phyloP scores from a whole-genome alignment of 257 asterid species.

The Craterostigma plantagineum region DNA sequence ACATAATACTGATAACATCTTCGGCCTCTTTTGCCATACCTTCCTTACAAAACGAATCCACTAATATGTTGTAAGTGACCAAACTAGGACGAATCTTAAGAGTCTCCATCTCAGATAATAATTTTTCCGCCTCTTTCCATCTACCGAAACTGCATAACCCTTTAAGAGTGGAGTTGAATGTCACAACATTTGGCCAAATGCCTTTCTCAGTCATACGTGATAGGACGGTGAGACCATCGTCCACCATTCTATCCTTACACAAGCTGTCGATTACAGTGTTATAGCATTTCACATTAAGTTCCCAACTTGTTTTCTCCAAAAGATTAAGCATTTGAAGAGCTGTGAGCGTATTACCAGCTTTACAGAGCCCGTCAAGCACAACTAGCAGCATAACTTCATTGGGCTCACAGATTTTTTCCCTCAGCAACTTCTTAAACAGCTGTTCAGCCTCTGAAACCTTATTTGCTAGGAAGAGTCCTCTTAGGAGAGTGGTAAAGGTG shows the following conservation, averaged over 20 bases:
- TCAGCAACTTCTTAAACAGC: conserved; percentile 11
- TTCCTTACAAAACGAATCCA: conserved; percentile 1
- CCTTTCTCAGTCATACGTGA: too few relatives aligned
- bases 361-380: conserved; percentile 14
- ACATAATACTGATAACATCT: neutral
- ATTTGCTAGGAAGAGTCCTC: conserved; percentile 6
- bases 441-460: conserved; percentile 10
- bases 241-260: too few relatives aligned
- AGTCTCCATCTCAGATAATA: neutral
- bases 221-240: too few relatives aligned
- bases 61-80: too few relatives aligned
- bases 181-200: too few relatives aligned
- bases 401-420: conserved; percentile 8
- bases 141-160: conserved; percentile 2
- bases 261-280: too few relatives aligned
- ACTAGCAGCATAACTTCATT: conserved; percentile 2
- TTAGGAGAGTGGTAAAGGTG: conserved; percentile 1
- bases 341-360: conserved; percentile 11
- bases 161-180: neutral
- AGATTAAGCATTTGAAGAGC: conserved; percentile 12
- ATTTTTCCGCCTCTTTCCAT: neutral
- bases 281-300: too few relatives aligned
- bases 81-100: too few relatives aligned
- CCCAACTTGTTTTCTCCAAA: conserved; percentile 3
- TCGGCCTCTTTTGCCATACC: neutral